Evolutionary conservation across 2,329 filamentous ascomycete species (phyloP).

Genomic region (Aspergillus bombycis): DNA sequence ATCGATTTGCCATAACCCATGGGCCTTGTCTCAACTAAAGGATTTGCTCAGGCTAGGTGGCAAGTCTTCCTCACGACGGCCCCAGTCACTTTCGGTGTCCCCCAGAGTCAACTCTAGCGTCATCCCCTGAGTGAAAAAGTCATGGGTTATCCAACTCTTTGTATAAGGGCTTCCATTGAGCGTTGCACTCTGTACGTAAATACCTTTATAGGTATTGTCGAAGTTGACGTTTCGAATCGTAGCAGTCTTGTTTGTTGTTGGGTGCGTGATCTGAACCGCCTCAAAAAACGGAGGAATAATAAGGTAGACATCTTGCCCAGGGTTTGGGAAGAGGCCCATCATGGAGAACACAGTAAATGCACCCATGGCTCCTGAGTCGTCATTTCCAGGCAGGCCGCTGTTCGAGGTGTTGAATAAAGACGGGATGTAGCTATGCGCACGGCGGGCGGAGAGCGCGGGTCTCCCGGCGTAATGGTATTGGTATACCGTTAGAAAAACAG

Average conservation of each 20-base stretch:
- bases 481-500: slow-evolving; percentile 66
- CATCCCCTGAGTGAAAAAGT: slow-evolving; percentile 67
- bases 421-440: slow-evolving; percentile 67
- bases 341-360: slow-evolving; percentile 68
- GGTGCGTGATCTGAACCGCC: slow-evolving; percentile 59
- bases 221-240: slow-evolving; percentile 62
- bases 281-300: slow-evolving; percentile 69
- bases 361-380: slow-evolving; percentile 72
- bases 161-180: slow-evolving; percentile 63
- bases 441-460: slow-evolving; percentile 53
- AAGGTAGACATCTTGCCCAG: slow-evolving; percentile 69
- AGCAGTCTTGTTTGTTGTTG: slow-evolving; percentile 62
- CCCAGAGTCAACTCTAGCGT: slow-evolving; percentile 67
- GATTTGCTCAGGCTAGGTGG: slow-evolving; percentile 51
- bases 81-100: slow-evolving; percentile 66
- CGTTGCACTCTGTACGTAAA: slow-evolving; percentile 69
- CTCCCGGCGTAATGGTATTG: slow-evolving; percentile 71
- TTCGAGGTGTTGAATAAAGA: slow-evolving; percentile 60
- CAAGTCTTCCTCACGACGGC: slow-evolving; percentile 60
- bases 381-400: slow-evolving; percentile 67
- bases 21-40: background rate
- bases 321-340: slow-evolving; percentile 71
- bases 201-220: slow-evolving; percentile 56
- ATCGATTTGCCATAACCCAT: background rate
- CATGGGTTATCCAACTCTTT: slow-evolving; percentile 68